These are phyloP conservation scores for Diaporthe amygdali DNA, from an alignment of 2,329 filamentous ascomycete species.

Conservation along the genomic window DNA sequence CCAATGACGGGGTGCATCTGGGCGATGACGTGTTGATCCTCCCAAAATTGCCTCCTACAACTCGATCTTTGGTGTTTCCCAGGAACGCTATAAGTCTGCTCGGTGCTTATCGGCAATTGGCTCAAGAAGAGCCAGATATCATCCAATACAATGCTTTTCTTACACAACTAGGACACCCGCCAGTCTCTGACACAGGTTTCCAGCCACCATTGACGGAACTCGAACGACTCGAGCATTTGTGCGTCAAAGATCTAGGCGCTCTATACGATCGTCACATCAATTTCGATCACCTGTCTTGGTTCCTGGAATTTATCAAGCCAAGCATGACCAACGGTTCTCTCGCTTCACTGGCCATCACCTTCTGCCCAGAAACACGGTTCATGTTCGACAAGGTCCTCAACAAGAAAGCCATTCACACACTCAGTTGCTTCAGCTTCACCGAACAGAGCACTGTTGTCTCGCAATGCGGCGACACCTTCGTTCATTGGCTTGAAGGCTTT, in stretches of 20 bases:
- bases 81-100: neutral
- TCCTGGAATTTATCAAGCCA: neutral
- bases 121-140: neutral
- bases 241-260: neutral
- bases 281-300: neutral
- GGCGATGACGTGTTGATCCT: neutral
- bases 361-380: neutral
- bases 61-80: neutral
- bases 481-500: slow-evolving; percentile 12
- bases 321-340: slow-evolving; percentile 18
- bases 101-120: neutral
- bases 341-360: slow-evolving; percentile 11
- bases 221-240: slow-evolving; percentile 15
- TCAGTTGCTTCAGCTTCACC: neutral
- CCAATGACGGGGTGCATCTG: too few relatives aligned
- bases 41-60: neutral
- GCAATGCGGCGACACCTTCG: neutral
- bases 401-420: neutral
- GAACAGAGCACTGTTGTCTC: neutral
- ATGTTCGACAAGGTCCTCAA: neutral
- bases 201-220: neutral
- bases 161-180: too few relatives aligned
- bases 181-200: too few relatives aligned
- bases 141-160: neutral
- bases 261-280: accelerated